Conservation (phyloP, 2,329 filamentous ascomycete species). For the Hypoxylon rubiginosum region DNA sequence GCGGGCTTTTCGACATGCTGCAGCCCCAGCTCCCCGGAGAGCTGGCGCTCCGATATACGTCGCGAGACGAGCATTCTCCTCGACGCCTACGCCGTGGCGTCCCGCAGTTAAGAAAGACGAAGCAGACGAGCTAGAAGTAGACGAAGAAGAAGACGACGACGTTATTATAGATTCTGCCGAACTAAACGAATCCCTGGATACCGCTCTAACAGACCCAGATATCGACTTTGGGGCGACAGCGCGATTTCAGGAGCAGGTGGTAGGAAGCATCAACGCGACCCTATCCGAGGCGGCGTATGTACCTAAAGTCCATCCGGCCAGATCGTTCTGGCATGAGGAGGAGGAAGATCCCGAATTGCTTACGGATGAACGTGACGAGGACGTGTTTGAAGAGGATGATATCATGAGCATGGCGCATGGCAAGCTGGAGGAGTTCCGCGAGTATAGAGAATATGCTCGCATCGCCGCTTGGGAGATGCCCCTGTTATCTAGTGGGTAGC, state of each 20-base stretch:
- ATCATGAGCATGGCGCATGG: constrained; percentile 86
- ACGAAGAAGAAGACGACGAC: constrained; percentile 31
- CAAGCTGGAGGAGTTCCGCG: constrained; percentile 88
- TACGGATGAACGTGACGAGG: constrained; percentile 49
- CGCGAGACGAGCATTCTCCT: constrained; percentile 49
- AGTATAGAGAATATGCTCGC: constrained; percentile 88
- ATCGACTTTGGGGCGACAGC: constrained; percentile 22
- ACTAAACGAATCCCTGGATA: constrained; percentile 18
- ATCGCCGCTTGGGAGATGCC: constrained; percentile 97
- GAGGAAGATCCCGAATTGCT: constrained; percentile 49
- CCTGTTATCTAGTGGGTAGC: constrained; percentile 81
- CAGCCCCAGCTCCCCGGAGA: constrained; percentile 38
- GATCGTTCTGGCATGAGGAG: constrained; percentile 48
- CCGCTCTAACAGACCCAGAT: background rate
- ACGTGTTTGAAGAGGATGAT: constrained; percentile 83
- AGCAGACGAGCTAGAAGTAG: constrained; percentile 30
- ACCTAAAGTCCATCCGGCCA: constrained; percentile 5
- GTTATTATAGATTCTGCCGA: constrained; percentile 11
- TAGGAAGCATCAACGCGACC: constrained; percentile 9
- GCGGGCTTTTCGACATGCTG: constrained; percentile 52
- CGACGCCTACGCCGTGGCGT: constrained; percentile 43
- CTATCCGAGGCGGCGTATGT: constrained; percentile 10
- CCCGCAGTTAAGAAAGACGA: constrained; percentile 42
- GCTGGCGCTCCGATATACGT: constrained; percentile 41
- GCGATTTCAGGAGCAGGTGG: constrained; percentile 31